Percentiles rank a stretch among this genome's conserved stretches.
phyloP scores from a whole-genome alignment of 768 basidiomycete species.

The Phylloporus arenicola region DNA sequence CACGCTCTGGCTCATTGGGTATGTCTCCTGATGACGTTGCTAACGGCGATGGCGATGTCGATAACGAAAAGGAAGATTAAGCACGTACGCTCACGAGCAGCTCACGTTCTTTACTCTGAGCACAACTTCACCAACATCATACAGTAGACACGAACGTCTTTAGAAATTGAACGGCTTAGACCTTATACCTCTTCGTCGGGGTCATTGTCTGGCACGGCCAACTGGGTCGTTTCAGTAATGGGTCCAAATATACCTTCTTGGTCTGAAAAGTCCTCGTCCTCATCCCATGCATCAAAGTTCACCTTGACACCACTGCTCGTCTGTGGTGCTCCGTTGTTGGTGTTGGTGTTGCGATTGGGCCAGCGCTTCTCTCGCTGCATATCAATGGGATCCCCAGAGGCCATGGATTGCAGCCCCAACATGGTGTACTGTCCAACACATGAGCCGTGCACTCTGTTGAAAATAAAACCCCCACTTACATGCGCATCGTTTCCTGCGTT shows the following conservation, averaged over 20 bases:
- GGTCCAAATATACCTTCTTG: constrained; percentile 36
- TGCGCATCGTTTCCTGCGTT: constrained; percentile 87
- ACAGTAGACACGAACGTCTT: constrained; percentile 2
- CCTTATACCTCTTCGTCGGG: constrained; percentile 4
- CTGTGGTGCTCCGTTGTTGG: constrained; percentile 25
- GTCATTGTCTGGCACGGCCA: constrained; percentile 1
- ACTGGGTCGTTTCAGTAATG: constrained; percentile 12
- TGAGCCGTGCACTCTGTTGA: background rate
- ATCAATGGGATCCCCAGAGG: constrained; percentile 66
- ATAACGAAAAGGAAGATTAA: constrained; percentile 30
- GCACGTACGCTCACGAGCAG: background rate
- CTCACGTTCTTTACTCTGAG: background rate
- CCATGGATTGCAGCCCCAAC: constrained; percentile 63
- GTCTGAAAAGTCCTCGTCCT: constrained; percentile 46
- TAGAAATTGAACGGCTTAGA: background rate
- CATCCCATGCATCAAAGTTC: constrained; percentile 53
- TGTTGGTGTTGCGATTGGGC: constrained; percentile 47
- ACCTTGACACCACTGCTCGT: constrained; percentile 41
- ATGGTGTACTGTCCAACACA: constrained; percentile 58
- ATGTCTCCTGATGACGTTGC: constrained; percentile 37
- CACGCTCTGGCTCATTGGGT: constrained; percentile 93
- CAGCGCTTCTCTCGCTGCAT: constrained; percentile 73
- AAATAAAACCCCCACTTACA: constrained; percentile 36
- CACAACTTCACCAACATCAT: constrained; percentile 4
- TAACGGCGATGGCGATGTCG: constrained; percentile 16